These are phyloP conservation scores for Phytopythium mirpurense DNA, from an alignment of 352 stramenopile species.

Conservation along the genomic window DNA sequence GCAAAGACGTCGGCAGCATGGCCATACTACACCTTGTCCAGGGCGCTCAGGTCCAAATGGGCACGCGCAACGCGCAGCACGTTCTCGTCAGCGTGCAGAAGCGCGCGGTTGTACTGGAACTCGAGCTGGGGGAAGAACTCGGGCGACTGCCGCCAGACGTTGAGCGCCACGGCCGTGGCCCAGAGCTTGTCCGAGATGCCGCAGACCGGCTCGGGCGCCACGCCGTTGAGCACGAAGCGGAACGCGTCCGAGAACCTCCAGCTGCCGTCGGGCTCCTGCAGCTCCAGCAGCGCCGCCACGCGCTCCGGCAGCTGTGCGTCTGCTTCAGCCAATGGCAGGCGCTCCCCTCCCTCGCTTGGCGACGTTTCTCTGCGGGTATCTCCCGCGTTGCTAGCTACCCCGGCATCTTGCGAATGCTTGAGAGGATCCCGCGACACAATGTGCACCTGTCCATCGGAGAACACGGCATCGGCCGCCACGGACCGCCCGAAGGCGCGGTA, in stretches of 20 bases:
- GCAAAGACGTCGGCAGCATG: too few species aligned
- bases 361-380: neutral
- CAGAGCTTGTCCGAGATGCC: slow-evolving; percentile 51
- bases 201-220: slow-evolving; percentile 29
- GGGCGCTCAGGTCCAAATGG: slow-evolving; percentile 31
- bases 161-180: slow-evolving; percentile 52
- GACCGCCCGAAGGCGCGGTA: slow-evolving; percentile 62
- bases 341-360: neutral
- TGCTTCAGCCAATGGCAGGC: neutral
- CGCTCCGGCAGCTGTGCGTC: slow-evolving; percentile 24
- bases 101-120: slow-evolving; percentile 44
- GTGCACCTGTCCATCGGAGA: slow-evolving; percentile 32
- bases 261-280: slow-evolving; percentile 60
- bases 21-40: slow-evolving; percentile 26
- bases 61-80: slow-evolving; percentile 35
- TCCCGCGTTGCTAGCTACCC: neutral
- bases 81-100: slow-evolving; percentile 57
- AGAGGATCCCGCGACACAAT: slow-evolving; percentile 21
- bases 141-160: slow-evolving; percentile 48
- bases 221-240: slow-evolving; percentile 41
- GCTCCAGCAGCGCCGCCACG: slow-evolving; percentile 32
- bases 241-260: slow-evolving; percentile 58
- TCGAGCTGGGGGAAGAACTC: slow-evolving; percentile 58
- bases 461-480: slow-evolving; percentile 32
- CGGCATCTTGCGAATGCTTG: neutral